Base-by-base conservation (phyloP, 208 protist genomes). In the Trypanosoma rangeli region DNA sequence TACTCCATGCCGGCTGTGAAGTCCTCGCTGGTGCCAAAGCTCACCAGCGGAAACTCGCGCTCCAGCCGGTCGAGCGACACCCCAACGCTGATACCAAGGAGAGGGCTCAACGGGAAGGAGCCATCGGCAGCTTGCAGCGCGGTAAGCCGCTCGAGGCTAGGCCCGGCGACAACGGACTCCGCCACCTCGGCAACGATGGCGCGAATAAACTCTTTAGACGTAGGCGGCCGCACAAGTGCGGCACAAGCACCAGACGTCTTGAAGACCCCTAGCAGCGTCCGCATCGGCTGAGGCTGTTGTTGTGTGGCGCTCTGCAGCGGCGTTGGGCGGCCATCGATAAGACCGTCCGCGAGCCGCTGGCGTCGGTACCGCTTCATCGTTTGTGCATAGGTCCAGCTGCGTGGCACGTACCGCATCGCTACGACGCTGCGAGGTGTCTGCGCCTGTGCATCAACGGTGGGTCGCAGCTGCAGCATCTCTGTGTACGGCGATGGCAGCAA, bases 401-500 rank as follows among this genome's bases (percentile, higher is more conserved):
- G 67, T 18, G 70, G 74, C n/a, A 58, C 35, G 44, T 78, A 77
- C 10, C 68, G 66, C 13, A 56, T 18, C 3, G 73, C 69, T n/a
- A 73, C 62, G 4, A 50, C 37, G 26, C 8, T 55, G 13, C 28
- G 61, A 26, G 49, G 5, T 1, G 57, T 33, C 12, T 28, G 44
- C 20, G 26, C 16, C 7, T 22, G 18, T 60, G 24, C 29, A 4
- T 0, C 48, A 1, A 31, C 49, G 12, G 57, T 26, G 15, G 56
- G 54, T 1, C 62, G 62, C 12, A 24, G 56, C 65, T 81, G 78
- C 35, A 78, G 49, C 59, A 91, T 80, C 22, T 78, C 74, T 5
- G 88, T 94, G 70, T 79, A 88, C 5, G 85, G 88, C 10, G 79
- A 82, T 18, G 82, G 79, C 35, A 91, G 39, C 54, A 64, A 50